Evolutionary conservation across 768 basidiomycete genomes (phyloP), one percentile per base, ranked within the genome.

Genomic region (Hortiboletus flavorubellus): DNA sequence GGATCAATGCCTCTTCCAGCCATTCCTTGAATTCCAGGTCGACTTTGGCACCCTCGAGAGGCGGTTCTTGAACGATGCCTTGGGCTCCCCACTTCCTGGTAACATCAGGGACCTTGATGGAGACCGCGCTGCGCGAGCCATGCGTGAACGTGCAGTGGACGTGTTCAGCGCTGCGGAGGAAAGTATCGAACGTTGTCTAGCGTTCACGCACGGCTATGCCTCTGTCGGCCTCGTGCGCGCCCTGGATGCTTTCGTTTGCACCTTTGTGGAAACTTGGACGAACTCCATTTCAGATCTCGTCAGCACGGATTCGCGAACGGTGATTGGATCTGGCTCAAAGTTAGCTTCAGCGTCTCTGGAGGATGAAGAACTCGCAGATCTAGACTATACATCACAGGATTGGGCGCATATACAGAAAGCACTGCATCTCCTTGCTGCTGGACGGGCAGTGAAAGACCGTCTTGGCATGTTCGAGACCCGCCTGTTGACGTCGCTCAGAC

Each of bases 1-100:
- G 97, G 93, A 98, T 64, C 87, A 86, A 52, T 86, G 89, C 48
- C 75, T 99, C 15, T 97, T 94, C 68, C 93, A 95, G 67, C 93
- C 96, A 2, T 98, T 98, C 75, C 78, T 96, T 26, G 91, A 95
- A 63, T 87, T 88, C 58, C 96, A 98, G 63, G 76, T 83, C 16
- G 89, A 95, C 52, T 98, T 98, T 69, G 81, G 82, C 0, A 73
- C 78, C 1, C 76, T 97, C 34, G 97, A 99, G 71, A 78, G 80
- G 35, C 81, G 84, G 8, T 78, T 84, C 48, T 73, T 98, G 51
- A 80, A 85, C 29, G 78, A 83, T 45, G 72, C 75, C 2, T 74
- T 91, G 16, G 75, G 74, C n/a, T 72, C 76, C 9, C 78, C 80
- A 15, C 68, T 81, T 44, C 72, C 75, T 21, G 56, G 51, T 8